Conservation (phyloP, 257 asterid species). For the Solanum chaucha region DNA sequence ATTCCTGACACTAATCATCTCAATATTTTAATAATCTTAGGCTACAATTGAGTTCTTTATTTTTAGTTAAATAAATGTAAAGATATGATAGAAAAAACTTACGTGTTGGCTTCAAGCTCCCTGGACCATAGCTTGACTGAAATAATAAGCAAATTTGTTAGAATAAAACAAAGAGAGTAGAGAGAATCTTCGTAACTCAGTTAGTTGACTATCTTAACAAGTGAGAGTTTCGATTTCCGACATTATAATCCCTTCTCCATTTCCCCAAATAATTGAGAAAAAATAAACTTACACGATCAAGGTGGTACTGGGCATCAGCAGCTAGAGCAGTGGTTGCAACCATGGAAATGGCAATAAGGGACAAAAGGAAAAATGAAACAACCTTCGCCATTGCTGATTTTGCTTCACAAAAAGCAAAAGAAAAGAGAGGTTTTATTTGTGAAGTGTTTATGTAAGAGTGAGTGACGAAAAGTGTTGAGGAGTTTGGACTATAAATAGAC, state of each 20-base stretch:
- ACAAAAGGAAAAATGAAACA: slow-evolving; percentile 18
- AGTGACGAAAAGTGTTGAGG: neutral
- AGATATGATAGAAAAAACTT: neutral
- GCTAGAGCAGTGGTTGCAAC: slow-evolving; percentile 18
- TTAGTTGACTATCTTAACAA: no score
- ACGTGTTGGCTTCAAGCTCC: slow-evolving; percentile 13
- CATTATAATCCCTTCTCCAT: no score
- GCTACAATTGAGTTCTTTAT: neutral
- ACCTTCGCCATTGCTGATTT: slow-evolving; percentile 29
- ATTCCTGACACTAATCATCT: neutral
- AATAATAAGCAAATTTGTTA: neutral
- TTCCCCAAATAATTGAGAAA: neutral
- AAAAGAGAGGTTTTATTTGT: neutral
- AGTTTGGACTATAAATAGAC: slow-evolving; percentile 12
- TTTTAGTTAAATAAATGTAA: neutral
- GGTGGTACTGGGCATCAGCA: slow-evolving; percentile 13
- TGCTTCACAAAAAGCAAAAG: neutral
- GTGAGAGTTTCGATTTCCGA: no score
- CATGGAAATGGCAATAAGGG: slow-evolving; percentile 26
- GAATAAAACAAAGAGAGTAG: neutral
- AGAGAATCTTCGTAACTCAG: neutral
- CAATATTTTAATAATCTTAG: neutral
- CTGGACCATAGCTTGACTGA: slow-evolving; percentile 18
- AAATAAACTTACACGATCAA: slow-evolving; percentile 11
- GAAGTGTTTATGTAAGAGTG: neutral